These are phyloP conservation scores for Elsinoe fawcettii DNA, from an alignment of 2,329 filamentous ascomycete species.

Conservation along the genomic window DNA sequence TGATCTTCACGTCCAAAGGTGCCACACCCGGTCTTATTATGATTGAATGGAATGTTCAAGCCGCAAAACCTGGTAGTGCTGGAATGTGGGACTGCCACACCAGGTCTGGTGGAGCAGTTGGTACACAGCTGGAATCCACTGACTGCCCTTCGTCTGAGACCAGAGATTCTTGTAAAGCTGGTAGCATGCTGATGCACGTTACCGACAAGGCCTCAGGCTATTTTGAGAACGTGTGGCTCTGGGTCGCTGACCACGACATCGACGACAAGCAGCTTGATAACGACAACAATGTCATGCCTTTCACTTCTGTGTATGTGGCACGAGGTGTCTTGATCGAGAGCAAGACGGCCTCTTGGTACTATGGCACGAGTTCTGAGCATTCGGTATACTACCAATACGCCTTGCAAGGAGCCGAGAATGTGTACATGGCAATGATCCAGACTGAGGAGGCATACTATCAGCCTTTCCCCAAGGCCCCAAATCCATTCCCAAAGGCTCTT, in stretches of 20 bases:
- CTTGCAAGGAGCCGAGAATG: slow-evolving; percentile 42
- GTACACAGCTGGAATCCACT: too few relatives aligned
- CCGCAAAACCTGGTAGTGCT: slow-evolving; percentile 41
- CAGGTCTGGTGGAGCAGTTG: too few relatives aligned
- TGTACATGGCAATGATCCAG: slow-evolving; percentile 28
- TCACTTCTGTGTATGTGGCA: slow-evolving; percentile 38
- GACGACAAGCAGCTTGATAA: slow-evolving; percentile 27
- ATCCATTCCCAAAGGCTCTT: neutral
- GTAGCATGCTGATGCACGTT: slow-evolving; percentile 42
- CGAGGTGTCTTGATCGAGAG: slow-evolving; percentile 38
- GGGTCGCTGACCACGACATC: slow-evolving; percentile 50
- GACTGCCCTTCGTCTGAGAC: neutral
- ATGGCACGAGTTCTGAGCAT: slow-evolving; percentile 47
- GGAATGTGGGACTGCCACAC: slow-evolving; percentile 33
- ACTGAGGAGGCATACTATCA: neutral
- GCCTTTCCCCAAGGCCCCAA: neutral
- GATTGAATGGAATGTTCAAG: slow-evolving; percentile 46
- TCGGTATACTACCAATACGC: slow-evolving; percentile 49
- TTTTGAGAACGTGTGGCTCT: slow-evolving; percentile 49
- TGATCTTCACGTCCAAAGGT: slow-evolving; percentile 45
- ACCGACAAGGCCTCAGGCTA: slow-evolving; percentile 41
- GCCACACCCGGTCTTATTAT: slow-evolving; percentile 38
- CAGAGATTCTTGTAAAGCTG: slow-evolving; percentile 20
- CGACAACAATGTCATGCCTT: slow-evolving; percentile 22
- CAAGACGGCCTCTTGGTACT: slow-evolving; percentile 45